Evolutionary conservation across 768 basidiomycete species (phyloP), one percentile per base, ranked within the genome.

Genomic region (Suillus discolor): DNA sequence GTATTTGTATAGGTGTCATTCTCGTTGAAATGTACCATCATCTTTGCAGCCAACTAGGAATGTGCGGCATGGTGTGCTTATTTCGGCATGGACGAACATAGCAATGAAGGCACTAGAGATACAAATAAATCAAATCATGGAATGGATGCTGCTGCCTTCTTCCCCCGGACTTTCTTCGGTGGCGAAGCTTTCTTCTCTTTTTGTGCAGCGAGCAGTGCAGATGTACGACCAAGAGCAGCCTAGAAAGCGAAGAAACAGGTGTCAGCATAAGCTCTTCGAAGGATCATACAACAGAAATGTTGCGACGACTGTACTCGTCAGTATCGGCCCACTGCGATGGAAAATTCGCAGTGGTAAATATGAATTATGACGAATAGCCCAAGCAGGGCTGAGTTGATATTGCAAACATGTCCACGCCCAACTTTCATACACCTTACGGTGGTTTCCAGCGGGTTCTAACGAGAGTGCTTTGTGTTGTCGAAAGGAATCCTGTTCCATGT

Each of bases 341-440:
- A 44, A n/a, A 23, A 59, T 25, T 23, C 28, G 61, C 2, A 72
- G 75, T 76, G 77, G 67, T 25, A 28, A 63, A 51, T 42, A 51
- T 42, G 57, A 47, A 6, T 67, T n/a, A 67, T 67, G 68, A 71
- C 49, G 72, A 76, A 23, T 68, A 47, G 62, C n/a, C 70, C 71
- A 66, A 65, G 16, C 64, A 36, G 66, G 74, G 70, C 72, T 11
- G 34, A 2, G 49, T 82, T 71, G 78, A 74, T 94, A 78, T 94
- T 88, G 92, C 92, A 94, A 85, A 91, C 91, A 80, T 92, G 89
- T 94, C 92, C 91, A 94, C 92, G 86, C 92, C 91, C 91, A 85
- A 80, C 91, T 84, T 90, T 93, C 91, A 89, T 89, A 77, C 79
- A 80, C 83, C 82, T 78, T 78, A 73, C 72, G 80, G 84, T 78